Conservation (phyloP, 192 early-diverging fungal genomes). For the Backusella sp. region DNA sequence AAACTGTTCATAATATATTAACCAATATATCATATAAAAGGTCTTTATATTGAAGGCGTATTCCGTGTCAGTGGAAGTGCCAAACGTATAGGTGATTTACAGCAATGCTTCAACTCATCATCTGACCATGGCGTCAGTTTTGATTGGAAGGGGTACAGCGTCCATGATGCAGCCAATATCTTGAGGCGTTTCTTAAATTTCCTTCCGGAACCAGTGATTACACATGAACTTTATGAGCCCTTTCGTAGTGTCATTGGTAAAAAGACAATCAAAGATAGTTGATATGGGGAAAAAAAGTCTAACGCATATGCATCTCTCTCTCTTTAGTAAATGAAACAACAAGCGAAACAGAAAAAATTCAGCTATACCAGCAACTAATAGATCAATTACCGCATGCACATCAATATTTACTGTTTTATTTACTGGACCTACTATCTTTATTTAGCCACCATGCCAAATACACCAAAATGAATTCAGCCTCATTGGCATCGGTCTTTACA, state of each 20-base stretch:
- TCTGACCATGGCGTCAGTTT: conserved; percentile 63
- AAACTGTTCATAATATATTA: background rate
- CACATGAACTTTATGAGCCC: conserved; percentile 56
- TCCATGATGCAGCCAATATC: conserved; percentile 78
- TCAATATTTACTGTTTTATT: conserved; percentile 65
- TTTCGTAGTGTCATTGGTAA: conserved; percentile 65
- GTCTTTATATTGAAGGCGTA: conserved; percentile 55
- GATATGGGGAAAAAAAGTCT: background rate
- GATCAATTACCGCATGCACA: conserved; percentile 51
- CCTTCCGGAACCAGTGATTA: conserved; percentile 72
- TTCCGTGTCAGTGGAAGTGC: conserved; percentile 79
- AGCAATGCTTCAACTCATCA: conserved; percentile 63
- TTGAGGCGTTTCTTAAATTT: conserved; percentile 70
- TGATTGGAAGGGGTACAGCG: conserved; percentile 67
- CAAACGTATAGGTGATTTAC: conserved; percentile 67
- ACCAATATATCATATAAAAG: background rate
- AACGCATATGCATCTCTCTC: background rate
- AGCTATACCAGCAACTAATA: conserved; percentile 55
- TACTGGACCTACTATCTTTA: conserved; percentile 61
- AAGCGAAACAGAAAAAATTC: conserved; percentile 30
- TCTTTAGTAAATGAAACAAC: conserved; percentile 20
- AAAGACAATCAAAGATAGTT: background rate
- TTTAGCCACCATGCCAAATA: conserved; percentile 47
- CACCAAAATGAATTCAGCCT: conserved; percentile 71
- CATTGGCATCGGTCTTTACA: conserved; percentile 73